phyloP scores from a whole-genome alignment of 192 early-diverging fungal genomes.

The Paraglomus brasilianum region DNA sequence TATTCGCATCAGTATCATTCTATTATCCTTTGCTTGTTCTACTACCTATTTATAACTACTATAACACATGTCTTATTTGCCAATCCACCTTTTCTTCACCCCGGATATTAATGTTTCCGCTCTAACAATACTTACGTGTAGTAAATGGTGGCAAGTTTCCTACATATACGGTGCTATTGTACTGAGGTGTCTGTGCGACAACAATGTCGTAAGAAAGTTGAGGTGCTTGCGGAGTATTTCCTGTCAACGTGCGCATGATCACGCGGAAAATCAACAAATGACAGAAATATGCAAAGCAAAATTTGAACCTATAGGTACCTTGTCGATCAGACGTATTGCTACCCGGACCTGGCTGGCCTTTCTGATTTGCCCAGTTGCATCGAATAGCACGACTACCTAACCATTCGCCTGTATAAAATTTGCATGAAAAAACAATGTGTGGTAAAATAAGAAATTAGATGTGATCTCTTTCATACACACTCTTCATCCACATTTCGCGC shows the following conservation, averaged over 20 bases:
- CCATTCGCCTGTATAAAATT: conserved; percentile 49
- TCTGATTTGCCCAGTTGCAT: conserved; percentile 94
- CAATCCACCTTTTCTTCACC: conserved; percentile 33
- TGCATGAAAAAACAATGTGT: background rate
- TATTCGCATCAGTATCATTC: no score
- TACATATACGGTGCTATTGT: conserved; percentile 87
- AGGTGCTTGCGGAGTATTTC: conserved; percentile 46
- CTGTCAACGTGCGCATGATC: conserved; percentile 15
- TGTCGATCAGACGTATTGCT: conserved; percentile 37
- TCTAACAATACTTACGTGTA: conserved; percentile 51
- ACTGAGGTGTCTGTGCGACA: conserved; percentile 70
- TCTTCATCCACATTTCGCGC: no score
- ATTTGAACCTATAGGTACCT: conserved; percentile 15
- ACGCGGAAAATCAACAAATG: background rate
- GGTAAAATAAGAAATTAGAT: background rate
- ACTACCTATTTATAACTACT: background rate
- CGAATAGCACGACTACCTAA: conserved; percentile 83
- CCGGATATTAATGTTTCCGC: no score
- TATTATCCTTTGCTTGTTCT: no score
- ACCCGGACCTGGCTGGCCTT: conserved; percentile 51
- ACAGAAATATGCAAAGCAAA: background rate
- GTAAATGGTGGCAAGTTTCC: conserved; percentile 84
- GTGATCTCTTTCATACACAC: no score
- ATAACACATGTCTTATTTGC: conserved; percentile 7
- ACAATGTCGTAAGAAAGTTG: conserved; percentile 67